A percentile compares a stretch with the other conserved stretches of the same genome.
phyloP scores from a whole-genome alignment of 495 filamentous ascomycete species.

The Endocarpon pusillum region DNA sequence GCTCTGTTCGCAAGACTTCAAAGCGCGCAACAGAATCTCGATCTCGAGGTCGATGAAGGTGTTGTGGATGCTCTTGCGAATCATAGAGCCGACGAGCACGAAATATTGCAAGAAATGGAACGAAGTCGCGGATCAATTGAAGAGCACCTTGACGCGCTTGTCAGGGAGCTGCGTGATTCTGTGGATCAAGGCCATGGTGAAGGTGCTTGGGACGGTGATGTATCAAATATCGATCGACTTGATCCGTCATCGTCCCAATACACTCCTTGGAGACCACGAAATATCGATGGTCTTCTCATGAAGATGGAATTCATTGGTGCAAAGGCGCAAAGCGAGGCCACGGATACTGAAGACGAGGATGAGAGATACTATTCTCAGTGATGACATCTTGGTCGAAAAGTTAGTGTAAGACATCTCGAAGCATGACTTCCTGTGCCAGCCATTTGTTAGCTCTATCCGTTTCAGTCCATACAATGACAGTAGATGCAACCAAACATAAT shows the following conservation, averaged over 20 bases:
- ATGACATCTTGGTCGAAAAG: slow-evolving; percentile 2
- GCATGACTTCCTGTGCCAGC: too few relatives aligned
- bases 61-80: slow-evolving; percentile 58
- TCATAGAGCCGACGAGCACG: slow-evolving; percentile 47
- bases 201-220: slow-evolving; percentile 30
- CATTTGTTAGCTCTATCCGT: too few relatives aligned
- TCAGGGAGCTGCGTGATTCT: too few relatives aligned
- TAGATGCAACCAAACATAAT: too few relatives aligned
- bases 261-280: slow-evolving; percentile 46
- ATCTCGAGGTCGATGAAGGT: slow-evolving; percentile 62
- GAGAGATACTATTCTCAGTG: too few relatives aligned
- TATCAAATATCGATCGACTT: slow-evolving; percentile 12
- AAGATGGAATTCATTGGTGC: slow-evolving; percentile 80
- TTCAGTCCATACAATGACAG: too few relatives aligned
- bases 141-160: too few relatives aligned
- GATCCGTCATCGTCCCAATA: slow-evolving; percentile 29
- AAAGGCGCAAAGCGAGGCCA: too few relatives aligned
- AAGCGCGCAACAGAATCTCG: slow-evolving; percentile 49
- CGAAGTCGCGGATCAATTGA: slow-evolving; percentile 34
- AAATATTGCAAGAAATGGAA: slow-evolving; percentile 40
- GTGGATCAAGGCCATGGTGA: slow-evolving; percentile 48
- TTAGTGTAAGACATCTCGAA: too few relatives aligned
- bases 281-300: slow-evolving; percentile 69
- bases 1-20: slow-evolving; percentile 58
- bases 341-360: too few relatives aligned